A percentile compares a stretch with the other conserved stretches of the same genome.
These are phyloP conservation scores for Myrica gale DNA, from an alignment of 306 rosid species.

Conservation along the genomic window DNA sequence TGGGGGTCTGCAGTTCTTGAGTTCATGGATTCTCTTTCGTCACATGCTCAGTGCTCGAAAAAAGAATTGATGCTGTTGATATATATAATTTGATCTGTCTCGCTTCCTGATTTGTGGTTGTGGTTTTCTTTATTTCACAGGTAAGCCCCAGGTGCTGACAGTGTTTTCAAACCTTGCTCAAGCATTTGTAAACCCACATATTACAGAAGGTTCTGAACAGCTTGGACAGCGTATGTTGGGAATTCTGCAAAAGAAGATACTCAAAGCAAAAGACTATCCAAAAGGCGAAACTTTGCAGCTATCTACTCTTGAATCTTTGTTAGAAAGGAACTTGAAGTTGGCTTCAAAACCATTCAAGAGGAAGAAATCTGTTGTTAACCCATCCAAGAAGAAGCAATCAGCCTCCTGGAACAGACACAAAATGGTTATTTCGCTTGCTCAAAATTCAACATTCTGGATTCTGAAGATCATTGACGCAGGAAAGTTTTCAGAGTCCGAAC, in stretches of 20 bases:
- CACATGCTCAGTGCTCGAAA: not conserved
- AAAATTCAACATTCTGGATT: constrained; percentile 82
- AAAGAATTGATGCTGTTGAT: not conserved
- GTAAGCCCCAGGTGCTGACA: constrained; percentile 72
- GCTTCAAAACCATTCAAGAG: constrained; percentile 77
- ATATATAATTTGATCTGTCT: constrained; percentile 1
- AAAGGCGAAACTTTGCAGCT: constrained; percentile 69
- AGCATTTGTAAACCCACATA: constrained; percentile 67
- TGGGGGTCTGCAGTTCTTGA: not conserved
- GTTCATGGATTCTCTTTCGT: not conserved
- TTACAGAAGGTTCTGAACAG: constrained; percentile 86
- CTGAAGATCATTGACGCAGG: constrained; percentile 72
- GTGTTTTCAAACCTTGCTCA: constrained; percentile 73
- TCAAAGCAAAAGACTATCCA: constrained; percentile 80
- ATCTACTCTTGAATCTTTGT: constrained; percentile 64
- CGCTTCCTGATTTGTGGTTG: not conserved
- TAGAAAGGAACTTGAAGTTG: constrained; percentile 74
- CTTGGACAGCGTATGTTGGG: constrained; percentile 95
- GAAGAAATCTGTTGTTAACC: constrained; percentile 54
- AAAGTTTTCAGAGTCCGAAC: constrained; percentile 48
- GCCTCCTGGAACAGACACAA: constrained; percentile 64
- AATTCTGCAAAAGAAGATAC: constrained; percentile 70
- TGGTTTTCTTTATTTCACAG: constrained; percentile 42
- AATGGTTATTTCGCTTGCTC: constrained; percentile 66
- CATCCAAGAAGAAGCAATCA: constrained; percentile 60